Conservation (phyloP, 805 yeast genomes). For the Babjeviella inositovora region DNA sequence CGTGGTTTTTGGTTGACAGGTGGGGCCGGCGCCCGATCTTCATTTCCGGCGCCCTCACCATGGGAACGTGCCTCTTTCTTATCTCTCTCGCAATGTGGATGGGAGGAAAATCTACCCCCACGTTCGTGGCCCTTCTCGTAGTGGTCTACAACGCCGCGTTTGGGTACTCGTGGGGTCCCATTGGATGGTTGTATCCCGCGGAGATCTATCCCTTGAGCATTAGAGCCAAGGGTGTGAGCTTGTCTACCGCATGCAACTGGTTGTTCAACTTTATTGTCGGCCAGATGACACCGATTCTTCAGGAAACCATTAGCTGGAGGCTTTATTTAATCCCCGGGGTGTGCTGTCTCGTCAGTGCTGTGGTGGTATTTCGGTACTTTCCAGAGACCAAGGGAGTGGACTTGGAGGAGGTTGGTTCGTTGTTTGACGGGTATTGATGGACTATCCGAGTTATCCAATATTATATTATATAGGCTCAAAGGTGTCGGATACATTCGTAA, state of each 20-base stretch:
- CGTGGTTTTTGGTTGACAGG: constrained; percentile 79
- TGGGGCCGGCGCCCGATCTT: constrained; percentile 90
- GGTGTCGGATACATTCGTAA: no score
- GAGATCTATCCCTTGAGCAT: constrained; percentile 77
- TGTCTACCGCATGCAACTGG: constrained; percentile 90
- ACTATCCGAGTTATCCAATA: constrained; percentile 3
- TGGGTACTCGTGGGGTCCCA: constrained; percentile 90
- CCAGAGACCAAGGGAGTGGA: constrained; percentile 88
- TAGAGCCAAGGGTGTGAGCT: constrained; percentile 80
- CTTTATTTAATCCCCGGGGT: constrained; percentile 71
- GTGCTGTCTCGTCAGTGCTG: constrained; percentile 58
- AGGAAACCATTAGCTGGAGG: constrained; percentile 64
- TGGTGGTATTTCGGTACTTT: constrained; percentile 55
- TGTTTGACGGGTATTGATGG: constrained; percentile 44
- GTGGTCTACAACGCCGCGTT: constrained; percentile 70
- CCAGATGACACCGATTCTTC: constrained; percentile 75
- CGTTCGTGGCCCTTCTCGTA: constrained; percentile 60
- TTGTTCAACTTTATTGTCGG: constrained; percentile 85
- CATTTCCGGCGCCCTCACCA: constrained; percentile 60
- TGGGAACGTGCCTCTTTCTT: constrained; percentile 54
- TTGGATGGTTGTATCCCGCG: constrained; percentile 80
- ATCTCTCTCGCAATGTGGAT: constrained; percentile 48
- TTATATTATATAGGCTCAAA: constrained; percentile 1
- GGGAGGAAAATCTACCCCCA: constrained; percentile 34
- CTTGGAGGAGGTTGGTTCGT: constrained; percentile 82